These are phyloP conservation scores for Sisymbrium altissimum DNA, from an alignment of 345 rosid species.

Conservation along the genomic window DNA sequence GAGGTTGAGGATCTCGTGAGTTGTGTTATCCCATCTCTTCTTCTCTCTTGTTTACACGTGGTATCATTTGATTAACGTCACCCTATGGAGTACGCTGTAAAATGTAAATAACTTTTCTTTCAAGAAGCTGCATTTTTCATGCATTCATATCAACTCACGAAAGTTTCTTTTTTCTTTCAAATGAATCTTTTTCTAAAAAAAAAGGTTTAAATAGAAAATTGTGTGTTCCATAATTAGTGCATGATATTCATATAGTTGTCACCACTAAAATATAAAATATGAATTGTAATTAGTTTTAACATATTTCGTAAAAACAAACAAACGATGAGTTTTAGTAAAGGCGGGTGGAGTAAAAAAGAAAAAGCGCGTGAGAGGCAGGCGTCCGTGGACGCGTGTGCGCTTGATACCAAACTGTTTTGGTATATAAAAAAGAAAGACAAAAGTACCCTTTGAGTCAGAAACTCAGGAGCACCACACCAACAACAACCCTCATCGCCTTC, in stretches of 20 bases:
- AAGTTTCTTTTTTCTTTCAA: too few relatives aligned
- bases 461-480: slow-evolving; percentile 29
- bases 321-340: background rate
- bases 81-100: background rate
- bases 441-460: slow-evolving; percentile 1
- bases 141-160: background rate
- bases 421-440: background rate
- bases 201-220: too few relatives aligned
- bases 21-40: slow-evolving; percentile 2
- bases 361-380: background rate
- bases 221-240: too few relatives aligned
- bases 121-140: background rate
- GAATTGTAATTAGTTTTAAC: too few relatives aligned
- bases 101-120: background rate
- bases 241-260: too few relatives aligned
- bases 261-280: too few relatives aligned
- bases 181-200: too few relatives aligned
- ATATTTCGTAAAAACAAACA: too few relatives aligned
- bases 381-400: background rate
- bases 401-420: background rate
- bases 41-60: slow-evolving; percentile 1
- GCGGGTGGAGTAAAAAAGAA: background rate
- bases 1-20: slow-evolving; percentile 12
- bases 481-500: slow-evolving; percentile 30
- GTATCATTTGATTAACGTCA: background rate